A percentile compares a stretch with the other conserved stretches of the same genome.
Evolutionary conservation across 2,329 filamentous ascomycete species (phyloP).

Genomic region (Fusarium humuli): DNA sequence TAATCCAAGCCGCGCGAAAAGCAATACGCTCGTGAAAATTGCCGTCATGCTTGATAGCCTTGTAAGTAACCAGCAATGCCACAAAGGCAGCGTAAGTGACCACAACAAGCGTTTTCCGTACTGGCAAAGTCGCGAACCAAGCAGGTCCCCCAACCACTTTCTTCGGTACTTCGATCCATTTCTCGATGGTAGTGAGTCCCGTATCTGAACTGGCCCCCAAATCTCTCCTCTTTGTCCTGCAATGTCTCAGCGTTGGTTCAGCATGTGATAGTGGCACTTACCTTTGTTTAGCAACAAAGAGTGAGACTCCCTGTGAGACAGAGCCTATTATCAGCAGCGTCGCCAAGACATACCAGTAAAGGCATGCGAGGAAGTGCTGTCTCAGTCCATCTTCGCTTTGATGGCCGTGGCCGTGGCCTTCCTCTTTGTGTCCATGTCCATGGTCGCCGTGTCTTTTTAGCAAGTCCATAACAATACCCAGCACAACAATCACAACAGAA

Average conservation of each 20-base stretch:
- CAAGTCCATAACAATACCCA: slow-evolving; percentile 29
- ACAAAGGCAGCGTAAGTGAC: slow-evolving; percentile 38
- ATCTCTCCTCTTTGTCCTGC: slow-evolving; percentile 35
- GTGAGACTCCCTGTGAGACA: slow-evolving; percentile 29
- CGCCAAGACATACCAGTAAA: slow-evolving; percentile 45
- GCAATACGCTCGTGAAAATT: slow-evolving; percentile 44
- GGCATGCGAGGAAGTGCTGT: slow-evolving; percentile 42
- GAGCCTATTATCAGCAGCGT: slow-evolving; percentile 27
- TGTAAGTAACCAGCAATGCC: slow-evolving; percentile 41
- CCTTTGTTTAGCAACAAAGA: slow-evolving; percentile 42
- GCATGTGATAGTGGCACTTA: slow-evolving; percentile 18
- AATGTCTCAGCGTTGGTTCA: not conserved
- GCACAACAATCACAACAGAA: not conserved
- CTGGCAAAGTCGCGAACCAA: slow-evolving; percentile 30
- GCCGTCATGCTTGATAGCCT: slow-evolving; percentile 45
- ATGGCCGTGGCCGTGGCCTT: slow-evolving; percentile 35
- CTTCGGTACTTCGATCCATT: slow-evolving; percentile 27
- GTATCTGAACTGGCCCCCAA: slow-evolving; percentile 24
- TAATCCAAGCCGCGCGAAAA: slow-evolving; percentile 46
- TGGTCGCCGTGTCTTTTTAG: slow-evolving; percentile 40
- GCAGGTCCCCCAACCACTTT: slow-evolving; percentile 18
- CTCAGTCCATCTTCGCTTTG: slow-evolving; percentile 42
- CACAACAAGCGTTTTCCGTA: slow-evolving; percentile 32
- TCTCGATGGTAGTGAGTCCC: slow-evolving; percentile 31
- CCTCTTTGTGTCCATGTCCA: slow-evolving; percentile 34